Base-by-base conservation (phyloP, 306 rosid genomes). In the Alnus rubra region DNA sequence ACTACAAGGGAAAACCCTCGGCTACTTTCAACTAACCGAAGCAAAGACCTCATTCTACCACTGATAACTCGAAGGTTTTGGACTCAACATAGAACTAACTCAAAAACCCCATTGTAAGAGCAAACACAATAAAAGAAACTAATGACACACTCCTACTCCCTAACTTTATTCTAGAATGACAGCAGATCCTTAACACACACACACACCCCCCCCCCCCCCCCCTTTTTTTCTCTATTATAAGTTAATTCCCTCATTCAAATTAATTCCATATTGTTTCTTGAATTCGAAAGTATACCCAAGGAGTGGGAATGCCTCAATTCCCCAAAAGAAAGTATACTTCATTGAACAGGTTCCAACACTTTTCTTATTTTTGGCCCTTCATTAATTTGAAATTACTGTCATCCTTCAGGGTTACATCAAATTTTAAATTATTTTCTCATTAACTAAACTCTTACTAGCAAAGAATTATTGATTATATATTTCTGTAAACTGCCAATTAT, bases 241-340 rank as follows among this genome's bases (percentile, higher is more conserved):
- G 71, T 37, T 65, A 65, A 33, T 37, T 64, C 7, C 11, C 31
- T 9, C 15, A 8, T 42, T 18, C 31, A 33, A 30, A 49, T 19
- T 47, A 37, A 23, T 19, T 35, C 55, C 50, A 5, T 48, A 42
- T 31, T 11, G 31, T 74, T 56, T 74, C 15, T 15, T 47, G 19
- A 13, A 5, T 78, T 23, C 16, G 42, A 30, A 33, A 67, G 44
- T 67, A 67, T 42, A 18, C 50, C 50, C 49, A 67, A 67, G 33
- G 72, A 67, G 12, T 0, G 10, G 28, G 39, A 7, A 42, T 8
- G 37, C 45, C 49, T 54, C 50, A 67, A 56, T 45, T 74, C 80
- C 49, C 48, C 49, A 58, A 62, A 30, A 71, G 58, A 55, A 78
- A 54, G 76, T 44, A 60, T 51, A 80, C 56, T 28, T 49, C 56